phyloP scores from a whole-genome alignment of 2,329 filamentous ascomycete genomes.

The Neurospora crassa region DNA sequence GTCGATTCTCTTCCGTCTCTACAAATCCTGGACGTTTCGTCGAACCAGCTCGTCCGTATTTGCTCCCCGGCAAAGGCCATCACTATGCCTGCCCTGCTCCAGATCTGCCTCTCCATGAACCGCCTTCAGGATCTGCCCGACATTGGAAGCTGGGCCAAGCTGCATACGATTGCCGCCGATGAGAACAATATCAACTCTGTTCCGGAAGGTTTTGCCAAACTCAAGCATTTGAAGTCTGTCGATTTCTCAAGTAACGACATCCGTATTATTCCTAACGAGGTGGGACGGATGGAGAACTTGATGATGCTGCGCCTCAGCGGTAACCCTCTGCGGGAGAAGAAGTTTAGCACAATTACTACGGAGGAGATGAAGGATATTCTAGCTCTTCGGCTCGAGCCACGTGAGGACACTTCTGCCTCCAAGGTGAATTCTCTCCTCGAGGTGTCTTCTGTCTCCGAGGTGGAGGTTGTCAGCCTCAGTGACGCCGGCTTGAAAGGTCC shows the following conservation, averaged over 20 bases:
- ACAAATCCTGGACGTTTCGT: constrained; percentile 67
- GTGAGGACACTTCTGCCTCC: constrained; percentile 22
- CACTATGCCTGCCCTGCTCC: constrained; percentile 61
- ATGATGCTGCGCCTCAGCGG: constrained; percentile 68
- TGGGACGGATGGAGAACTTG: constrained; percentile 71
- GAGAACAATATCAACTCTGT: constrained; percentile 71
- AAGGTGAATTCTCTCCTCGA: background rate
- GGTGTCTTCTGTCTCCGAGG: background rate
- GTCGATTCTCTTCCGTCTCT: constrained; percentile 52
- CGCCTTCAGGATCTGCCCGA: constrained; percentile 64
- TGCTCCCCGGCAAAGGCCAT: constrained; percentile 36
- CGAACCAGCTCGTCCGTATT: constrained; percentile 59
- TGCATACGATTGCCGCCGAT: constrained; percentile 66
- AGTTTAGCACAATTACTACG: constrained; percentile 69
- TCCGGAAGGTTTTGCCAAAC: constrained; percentile 63
- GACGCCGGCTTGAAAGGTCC: background rate
- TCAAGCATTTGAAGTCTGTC: constrained; percentile 61
- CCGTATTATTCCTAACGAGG: constrained; percentile 60
- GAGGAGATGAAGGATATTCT: constrained; percentile 73
- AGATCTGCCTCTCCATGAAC: constrained; percentile 72
- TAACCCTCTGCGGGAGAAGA: constrained; percentile 87
- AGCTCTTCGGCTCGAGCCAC: constrained; percentile 53
- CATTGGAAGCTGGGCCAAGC: constrained; percentile 61
- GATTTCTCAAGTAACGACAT: constrained; percentile 86
- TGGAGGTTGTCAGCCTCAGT: constrained; percentile 6